These are phyloP conservation scores for Warburgia ugandensis DNA, from an alignment of 164 flowering plant genomes.

Conservation along the genomic window DNA sequence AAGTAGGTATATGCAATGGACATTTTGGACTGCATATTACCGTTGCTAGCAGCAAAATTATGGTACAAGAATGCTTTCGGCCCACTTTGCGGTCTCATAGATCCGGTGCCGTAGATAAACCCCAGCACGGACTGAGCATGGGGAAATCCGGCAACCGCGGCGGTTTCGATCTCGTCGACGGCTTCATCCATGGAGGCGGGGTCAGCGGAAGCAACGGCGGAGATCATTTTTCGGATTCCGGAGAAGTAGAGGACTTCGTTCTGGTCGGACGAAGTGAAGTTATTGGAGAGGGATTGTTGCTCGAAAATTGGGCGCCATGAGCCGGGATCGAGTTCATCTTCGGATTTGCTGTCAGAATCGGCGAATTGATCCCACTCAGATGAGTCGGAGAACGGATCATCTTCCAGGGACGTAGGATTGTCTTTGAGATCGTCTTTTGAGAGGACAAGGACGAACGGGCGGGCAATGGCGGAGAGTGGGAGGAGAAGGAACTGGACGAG, in stretches of 20 bases:
- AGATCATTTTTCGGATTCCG: constrained; percentile 44
- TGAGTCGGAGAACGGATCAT: constrained; percentile 22
- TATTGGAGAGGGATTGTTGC: constrained; percentile 16
- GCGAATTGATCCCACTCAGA: constrained; percentile 76
- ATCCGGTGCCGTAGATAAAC: constrained; percentile 64
- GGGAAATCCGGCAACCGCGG: constrained; percentile 41
- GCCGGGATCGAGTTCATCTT: constrained; percentile 83
- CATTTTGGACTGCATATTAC: constrained; percentile 87
- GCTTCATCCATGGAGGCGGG: constrained; percentile 44
- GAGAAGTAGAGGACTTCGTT: constrained; percentile 43
- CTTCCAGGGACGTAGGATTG: constrained; percentile 20
- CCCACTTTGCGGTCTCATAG: constrained; percentile 42
- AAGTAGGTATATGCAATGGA: constrained; percentile 71
- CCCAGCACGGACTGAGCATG: constrained; percentile 79
- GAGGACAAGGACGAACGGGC: constrained; percentile 63
- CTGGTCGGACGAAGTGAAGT: constrained; percentile 6
- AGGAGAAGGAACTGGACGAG: constrained; percentile 23
- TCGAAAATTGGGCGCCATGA: constrained; percentile 90
- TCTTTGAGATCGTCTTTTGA: constrained; percentile 59
- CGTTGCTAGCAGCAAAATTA: constrained; percentile 70
- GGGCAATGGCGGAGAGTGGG: constrained; percentile 29
- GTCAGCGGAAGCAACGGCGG: constrained; percentile 46
- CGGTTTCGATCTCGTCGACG: constrained; percentile 36
- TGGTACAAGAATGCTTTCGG: constrained; percentile 69
- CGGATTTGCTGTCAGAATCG: constrained; percentile 49